phyloP scores from a whole-genome alignment of 2,329 filamentous ascomycete species.

The Fusarium napiforme region DNA sequence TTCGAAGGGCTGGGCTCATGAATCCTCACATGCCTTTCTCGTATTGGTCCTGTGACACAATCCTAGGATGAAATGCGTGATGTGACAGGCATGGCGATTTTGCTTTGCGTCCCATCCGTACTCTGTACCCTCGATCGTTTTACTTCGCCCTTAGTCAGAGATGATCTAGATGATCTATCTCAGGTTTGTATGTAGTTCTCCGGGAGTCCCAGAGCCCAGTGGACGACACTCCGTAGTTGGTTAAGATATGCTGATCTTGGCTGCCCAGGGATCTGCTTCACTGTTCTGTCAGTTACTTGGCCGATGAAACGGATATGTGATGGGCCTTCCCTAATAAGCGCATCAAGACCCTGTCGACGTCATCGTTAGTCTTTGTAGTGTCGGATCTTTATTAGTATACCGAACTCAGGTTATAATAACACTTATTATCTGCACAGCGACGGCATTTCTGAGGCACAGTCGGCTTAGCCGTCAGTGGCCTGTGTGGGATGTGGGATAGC shows the following conservation, averaged over 20 bases:
- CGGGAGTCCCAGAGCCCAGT: not conserved
- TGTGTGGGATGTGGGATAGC: constrained; percentile 20
- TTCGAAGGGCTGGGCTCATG: not conserved
- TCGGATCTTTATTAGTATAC: constrained; percentile 18
- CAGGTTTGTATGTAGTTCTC: not conserved
- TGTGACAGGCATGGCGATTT: constrained; percentile 17
- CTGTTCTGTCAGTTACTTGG: constrained; percentile 15
- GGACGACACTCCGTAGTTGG: not conserved
- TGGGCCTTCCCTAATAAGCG: constrained; percentile 10
- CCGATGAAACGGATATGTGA: constrained; percentile 14
- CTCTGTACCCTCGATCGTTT: not conserved
- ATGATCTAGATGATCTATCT: not conserved
- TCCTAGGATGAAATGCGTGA: constrained; percentile 14
- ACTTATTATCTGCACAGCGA: not conserved
- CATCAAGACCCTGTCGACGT: constrained; percentile 16
- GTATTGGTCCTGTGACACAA: not conserved
- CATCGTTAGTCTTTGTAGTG: constrained; percentile 14
- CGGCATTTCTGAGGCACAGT: constrained; percentile 38
- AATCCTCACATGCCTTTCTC: not conserved
- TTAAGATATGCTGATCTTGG: not conserved
- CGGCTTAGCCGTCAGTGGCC: constrained; percentile 40
- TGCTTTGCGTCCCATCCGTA: constrained; percentile 1
- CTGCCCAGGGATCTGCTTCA: not conserved
- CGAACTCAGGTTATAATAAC: constrained; percentile 12
- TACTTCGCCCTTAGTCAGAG: not conserved